Evolutionary conservation across 1,284 basidiomycete species (phyloP).

Genomic region (Trametes hirsuta): DNA sequence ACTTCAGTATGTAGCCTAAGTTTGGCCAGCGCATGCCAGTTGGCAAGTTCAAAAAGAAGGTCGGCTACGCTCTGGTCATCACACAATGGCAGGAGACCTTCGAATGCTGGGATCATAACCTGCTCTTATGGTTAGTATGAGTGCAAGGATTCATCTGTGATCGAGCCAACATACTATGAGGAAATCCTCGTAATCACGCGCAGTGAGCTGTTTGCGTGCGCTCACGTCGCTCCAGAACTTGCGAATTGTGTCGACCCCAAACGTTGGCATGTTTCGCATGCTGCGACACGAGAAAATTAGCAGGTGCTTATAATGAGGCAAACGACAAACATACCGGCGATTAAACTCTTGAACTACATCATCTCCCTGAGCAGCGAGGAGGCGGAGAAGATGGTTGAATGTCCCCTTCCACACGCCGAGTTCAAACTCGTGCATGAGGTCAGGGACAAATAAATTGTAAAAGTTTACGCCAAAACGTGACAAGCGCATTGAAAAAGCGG

Average conservation of each 20-base stretch:
- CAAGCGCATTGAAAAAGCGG: constrained; percentile 35
- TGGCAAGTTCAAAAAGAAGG: constrained; percentile 22
- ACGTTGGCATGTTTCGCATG: constrained; percentile 28
- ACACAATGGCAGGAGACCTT: constrained; percentile 34
- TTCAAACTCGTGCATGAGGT: constrained; percentile 33
- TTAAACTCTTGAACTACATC: constrained; percentile 22
- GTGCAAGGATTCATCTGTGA: constrained; percentile 37
- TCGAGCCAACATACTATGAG: constrained; percentile 11
- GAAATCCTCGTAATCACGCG: constrained; percentile 30
- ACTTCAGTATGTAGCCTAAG: constrained; percentile 36
- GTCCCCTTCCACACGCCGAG: constrained; percentile 32
- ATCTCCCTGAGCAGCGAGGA: constrained; percentile 19
- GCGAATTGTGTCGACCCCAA: constrained; percentile 33
- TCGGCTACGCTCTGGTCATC: constrained; percentile 27
- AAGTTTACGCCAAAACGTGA: constrained; percentile 17
- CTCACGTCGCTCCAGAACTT: constrained; percentile 28
- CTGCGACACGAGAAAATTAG: no score
- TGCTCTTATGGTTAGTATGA: constrained; percentile 1
- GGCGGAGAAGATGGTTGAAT: constrained; percentile 28
- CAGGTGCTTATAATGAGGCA: no score
- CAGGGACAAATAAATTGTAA: constrained; percentile 22
- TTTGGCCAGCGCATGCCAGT: constrained; percentile 40
- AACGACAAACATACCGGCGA: constrained; percentile 18
- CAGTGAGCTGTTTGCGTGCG: constrained; percentile 32
- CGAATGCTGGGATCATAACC: constrained; percentile 37